phyloP scores from a whole-genome alignment of 805 yeast genomes.

The Metschnikowia continentalis region DNA sequence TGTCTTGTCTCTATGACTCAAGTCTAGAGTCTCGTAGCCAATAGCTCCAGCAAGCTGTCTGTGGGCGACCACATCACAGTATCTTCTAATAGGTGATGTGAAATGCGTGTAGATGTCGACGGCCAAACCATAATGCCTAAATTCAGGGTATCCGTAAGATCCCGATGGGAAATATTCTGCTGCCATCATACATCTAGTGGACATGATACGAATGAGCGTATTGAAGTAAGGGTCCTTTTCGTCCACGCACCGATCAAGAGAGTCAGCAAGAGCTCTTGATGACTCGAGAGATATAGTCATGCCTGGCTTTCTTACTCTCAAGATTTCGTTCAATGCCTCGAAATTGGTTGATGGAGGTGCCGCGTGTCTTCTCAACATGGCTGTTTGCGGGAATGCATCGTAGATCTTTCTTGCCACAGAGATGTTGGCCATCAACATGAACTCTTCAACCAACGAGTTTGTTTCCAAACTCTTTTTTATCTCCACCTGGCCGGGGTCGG shows the following conservation, averaged over 20 bases:
- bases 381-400: slow-evolving; percentile 94
- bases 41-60: slow-evolving; percentile 98
- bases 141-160: slow-evolving; percentile 82
- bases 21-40: slow-evolving; percentile 80
- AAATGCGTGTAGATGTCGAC: slow-evolving; percentile 97
- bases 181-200: slow-evolving; percentile 98
- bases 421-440: slow-evolving; percentile 95
- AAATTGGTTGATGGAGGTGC: slow-evolving; percentile 96
- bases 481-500: slow-evolving; percentile 95
- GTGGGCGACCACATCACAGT: slow-evolving; percentile 96
- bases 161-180: slow-evolving; percentile 97
- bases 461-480: slow-evolving; percentile 84
- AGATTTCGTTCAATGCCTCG: slow-evolving; percentile 83
- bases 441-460: slow-evolving; percentile 94
- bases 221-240: slow-evolving; percentile 84
- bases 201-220: slow-evolving; percentile 90
- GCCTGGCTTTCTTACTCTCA: slow-evolving; percentile 67
- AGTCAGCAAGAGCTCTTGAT: slow-evolving; percentile 88
- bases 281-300: slow-evolving; percentile 75
- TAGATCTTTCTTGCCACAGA: slow-evolving; percentile 91
- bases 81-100: slow-evolving; percentile 97
- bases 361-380: slow-evolving; percentile 96
- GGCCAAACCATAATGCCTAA: slow-evolving; percentile 95
- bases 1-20: slow-evolving; percentile 78
- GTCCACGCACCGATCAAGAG: slow-evolving; percentile 84